Percentiles rank a stretch among this genome's conserved stretches.
phyloP scores from a whole-genome alignment of 768 basidiomycete species.

The Ephemerocybe angulata region DNA sequence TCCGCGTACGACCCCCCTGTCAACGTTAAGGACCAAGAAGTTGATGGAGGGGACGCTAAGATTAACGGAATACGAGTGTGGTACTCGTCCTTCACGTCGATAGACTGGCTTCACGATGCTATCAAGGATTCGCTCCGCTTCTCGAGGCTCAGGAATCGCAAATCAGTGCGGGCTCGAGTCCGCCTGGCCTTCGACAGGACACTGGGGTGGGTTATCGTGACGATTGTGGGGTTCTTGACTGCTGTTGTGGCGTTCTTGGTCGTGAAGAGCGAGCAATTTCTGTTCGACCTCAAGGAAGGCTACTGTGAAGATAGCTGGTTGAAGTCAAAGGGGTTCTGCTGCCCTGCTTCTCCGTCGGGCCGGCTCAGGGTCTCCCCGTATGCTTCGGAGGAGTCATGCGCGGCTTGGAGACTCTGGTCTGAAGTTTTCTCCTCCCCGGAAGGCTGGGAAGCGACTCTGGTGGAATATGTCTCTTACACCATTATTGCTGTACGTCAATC shows the following conservation, averaged over 20 bases:
- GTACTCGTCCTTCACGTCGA: constrained; percentile 87
- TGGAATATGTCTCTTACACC: constrained; percentile 70
- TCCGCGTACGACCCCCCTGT: constrained; percentile 66
- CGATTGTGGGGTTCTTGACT: constrained; percentile 76
- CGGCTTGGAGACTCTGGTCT: constrained; percentile 76
- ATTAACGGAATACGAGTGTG: constrained; percentile 87
- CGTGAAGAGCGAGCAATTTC: constrained; percentile 78
- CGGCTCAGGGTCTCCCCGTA: constrained; percentile 22
- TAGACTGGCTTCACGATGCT: constrained; percentile 96
- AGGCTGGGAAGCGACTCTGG: constrained; percentile 37
- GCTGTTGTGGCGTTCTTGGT: constrained; percentile 86
- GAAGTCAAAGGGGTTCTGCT: constrained; percentile 81
- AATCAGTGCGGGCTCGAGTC: constrained; percentile 64
- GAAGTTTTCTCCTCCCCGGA: constrained; percentile 40
- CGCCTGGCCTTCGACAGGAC: constrained; percentile 68
- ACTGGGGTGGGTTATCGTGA: constrained; percentile 87
- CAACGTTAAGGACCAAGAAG: constrained; percentile 32
- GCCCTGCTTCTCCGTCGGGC: constrained; percentile 34
- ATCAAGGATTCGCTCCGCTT: constrained; percentile 90
- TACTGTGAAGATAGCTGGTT: constrained; percentile 71
- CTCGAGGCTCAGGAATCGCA: constrained; percentile 63
- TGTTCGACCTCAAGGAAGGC: constrained; percentile 93
- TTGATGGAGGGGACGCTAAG: constrained; percentile 53
- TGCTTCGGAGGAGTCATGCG: constrained; percentile 43
- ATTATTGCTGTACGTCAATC: constrained; percentile 60